Conservation (phyloP, 2,329 filamentous ascomycete species). For the Botrytis paeoniae region DNA sequence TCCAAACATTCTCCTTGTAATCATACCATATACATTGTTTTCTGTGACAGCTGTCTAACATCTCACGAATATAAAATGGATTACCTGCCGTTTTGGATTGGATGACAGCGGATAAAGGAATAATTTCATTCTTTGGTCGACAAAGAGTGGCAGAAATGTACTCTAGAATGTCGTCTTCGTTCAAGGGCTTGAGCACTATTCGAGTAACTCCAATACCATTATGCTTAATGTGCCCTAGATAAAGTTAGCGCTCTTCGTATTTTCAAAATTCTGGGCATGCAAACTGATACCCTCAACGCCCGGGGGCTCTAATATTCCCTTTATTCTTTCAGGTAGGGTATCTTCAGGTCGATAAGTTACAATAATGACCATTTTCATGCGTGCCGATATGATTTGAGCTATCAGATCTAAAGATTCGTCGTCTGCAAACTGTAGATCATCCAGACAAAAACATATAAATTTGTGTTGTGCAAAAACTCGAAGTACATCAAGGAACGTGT, state of each 20-base stretch:
- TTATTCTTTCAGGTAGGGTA: conserved; percentile 53
- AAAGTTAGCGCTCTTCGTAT: conserved; percentile 28
- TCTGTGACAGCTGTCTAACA: conserved; percentile 81
- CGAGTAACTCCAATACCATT: conserved; percentile 60
- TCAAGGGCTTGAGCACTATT: conserved; percentile 69
- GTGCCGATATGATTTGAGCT: conserved; percentile 71
- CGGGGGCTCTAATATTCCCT: conserved; percentile 52
- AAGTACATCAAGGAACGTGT: conserved; percentile 82
- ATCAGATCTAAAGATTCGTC: conserved; percentile 83
- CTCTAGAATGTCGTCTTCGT: conserved; percentile 74
- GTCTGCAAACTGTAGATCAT: conserved; percentile 89
- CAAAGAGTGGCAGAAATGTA: conserved; percentile 83
- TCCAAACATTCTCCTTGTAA: conserved; percentile 78
- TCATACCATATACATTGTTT: conserved; percentile 90
- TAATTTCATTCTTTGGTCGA: conserved; percentile 66
- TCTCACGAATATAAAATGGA: conserved; percentile 83
- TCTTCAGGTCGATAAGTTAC: conserved; percentile 72
- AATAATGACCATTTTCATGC: conserved; percentile 71
- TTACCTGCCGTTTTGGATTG: conserved; percentile 75
- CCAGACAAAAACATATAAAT: conserved; percentile 73
- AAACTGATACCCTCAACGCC: conserved; percentile 51
- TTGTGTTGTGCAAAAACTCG: conserved; percentile 78
- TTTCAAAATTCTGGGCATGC: conserved; percentile 25
- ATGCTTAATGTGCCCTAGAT: conserved; percentile 34
- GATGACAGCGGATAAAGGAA: conserved; percentile 77